Base-by-base conservation (phyloP, 2,329 filamentous ascomycete genomes). In the Gremmenia infestans region DNA sequence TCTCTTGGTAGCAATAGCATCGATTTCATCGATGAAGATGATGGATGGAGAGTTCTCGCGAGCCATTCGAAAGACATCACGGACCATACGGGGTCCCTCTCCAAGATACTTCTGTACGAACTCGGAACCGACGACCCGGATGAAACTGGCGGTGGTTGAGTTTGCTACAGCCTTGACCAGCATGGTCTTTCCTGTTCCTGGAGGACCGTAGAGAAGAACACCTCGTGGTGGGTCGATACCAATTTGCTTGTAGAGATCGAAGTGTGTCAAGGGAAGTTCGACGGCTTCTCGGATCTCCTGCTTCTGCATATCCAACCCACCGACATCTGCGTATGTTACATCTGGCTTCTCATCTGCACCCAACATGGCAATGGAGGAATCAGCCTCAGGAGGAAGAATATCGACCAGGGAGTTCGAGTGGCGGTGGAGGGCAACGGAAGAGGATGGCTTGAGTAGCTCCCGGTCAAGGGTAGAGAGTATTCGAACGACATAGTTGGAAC, bases 1-100 rank as follows among this genome's bases (percentile, higher is more conserved):
- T 73, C 94, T 93, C 79, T 99, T 99, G 42, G 94, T 99, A 59
- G 94, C 94, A 68, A 99, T 97, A 61, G 94, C 94, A 71, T 99
- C 94, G 66, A 99, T 97, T 74, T 99, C 94, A 71, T 99, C 94
- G 71, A 99, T 99, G 81, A 99, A 99, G 76, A 99, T 99, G 73
- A 99, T 99, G 57, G 92, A 89, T 0, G 94, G 94, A 0, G 91
- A 93, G 78, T 99, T 99, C 78, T 99, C 94, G 60, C 94, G 87
- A 39, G 94, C 94, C 94, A 99, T 99, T 60, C 94, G 84, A 83
- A 99, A 99, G 42, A 99, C 94, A 72, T 99, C 94, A 69, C 94
- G 90, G 53, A 99, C 94, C 94, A 99, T 99, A 65, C 94, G 90
- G 52, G 94, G 94, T 51, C 94, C 94, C 73, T 99, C 94, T 72